Percentiles rank a stretch among this genome's conserved stretches.
These are phyloP conservation scores for Volvariella surrecta DNA, from an alignment of 1,284 basidiomycete species.

Conservation along the genomic window DNA sequence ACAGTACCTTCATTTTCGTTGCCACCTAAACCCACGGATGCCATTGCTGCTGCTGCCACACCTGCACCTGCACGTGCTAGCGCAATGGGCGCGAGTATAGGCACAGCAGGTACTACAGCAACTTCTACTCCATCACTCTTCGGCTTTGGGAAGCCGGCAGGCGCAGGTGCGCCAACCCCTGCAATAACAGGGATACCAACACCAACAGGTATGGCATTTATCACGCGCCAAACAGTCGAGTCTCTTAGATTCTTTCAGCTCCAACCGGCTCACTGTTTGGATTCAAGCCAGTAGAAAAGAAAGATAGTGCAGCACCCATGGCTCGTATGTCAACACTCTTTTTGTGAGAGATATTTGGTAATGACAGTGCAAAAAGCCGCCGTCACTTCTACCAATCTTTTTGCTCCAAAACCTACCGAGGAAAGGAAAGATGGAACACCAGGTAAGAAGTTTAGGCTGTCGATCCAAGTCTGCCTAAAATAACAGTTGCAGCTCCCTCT, in stretches of 20 bases:
- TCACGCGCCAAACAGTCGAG: background rate
- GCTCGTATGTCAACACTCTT: constrained; percentile 3
- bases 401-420: constrained; percentile 20
- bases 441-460: constrained; percentile 13
- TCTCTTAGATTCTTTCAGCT: constrained; percentile 6
- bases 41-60: constrained; percentile 7
- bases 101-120: constrained; percentile 9
- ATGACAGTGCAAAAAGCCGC: too few species aligned
- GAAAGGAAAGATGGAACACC: constrained; percentile 33
- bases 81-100: too few species aligned
- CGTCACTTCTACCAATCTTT: constrained; percentile 10
- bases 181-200: constrained; percentile 13
- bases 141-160: too few species aligned
- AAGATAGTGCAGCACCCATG: constrained; percentile 18
- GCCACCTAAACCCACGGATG: constrained; percentile 17
- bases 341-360: too few species aligned
- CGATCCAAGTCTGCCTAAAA: too few species aligned
- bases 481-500: too few species aligned
- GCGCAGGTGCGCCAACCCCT: constrained; percentile 3
- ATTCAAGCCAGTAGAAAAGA: constrained; percentile 26
- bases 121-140: constrained; percentile 7
- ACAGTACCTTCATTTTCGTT: too few species aligned
- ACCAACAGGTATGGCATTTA: constrained; percentile 6
- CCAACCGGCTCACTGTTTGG: constrained; percentile 1
- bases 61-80: constrained; percentile 8